Percentiles rank a stretch among this genome's conserved stretches.
Conservation (phyloP, 2,329 filamentous ascomycete genomes). For the Pseudogymnoascus sp. region DNA sequence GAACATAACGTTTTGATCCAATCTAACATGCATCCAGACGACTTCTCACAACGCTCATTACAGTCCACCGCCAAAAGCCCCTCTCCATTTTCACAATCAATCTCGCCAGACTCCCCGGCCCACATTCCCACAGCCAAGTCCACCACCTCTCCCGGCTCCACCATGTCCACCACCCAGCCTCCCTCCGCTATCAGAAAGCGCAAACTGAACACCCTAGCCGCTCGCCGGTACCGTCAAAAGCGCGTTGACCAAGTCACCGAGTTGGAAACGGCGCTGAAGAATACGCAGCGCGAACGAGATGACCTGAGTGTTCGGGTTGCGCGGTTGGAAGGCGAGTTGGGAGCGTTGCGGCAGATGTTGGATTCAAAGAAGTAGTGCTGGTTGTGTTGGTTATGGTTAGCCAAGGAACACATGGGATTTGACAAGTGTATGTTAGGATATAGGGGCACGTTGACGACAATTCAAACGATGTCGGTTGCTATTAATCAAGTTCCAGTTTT, state of each 20-base stretch:
- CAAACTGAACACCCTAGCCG: slow-evolving; percentile 63
- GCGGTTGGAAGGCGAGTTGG: slow-evolving; percentile 57
- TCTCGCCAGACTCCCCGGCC: background rate
- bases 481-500: background rate
- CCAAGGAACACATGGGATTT: background rate
- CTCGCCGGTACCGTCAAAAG: slow-evolving; percentile 64
- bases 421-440: slow-evolving; percentile 1
- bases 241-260: slow-evolving; percentile 58
- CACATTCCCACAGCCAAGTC: background rate
- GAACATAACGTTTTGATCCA: background rate
- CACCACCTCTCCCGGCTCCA: background rate
- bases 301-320: slow-evolving; percentile 56
- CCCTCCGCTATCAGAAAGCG: slow-evolving; percentile 41
- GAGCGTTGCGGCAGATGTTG: slow-evolving; percentile 48
- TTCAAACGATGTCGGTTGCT: slow-evolving; percentile 9
- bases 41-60: background rate
- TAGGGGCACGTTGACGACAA: background rate
- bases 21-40: background rate
- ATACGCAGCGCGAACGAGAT: slow-evolving; percentile 55
- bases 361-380: slow-evolving; percentile 8
- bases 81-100: background rate
- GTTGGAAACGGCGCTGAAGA: slow-evolving; percentile 52
- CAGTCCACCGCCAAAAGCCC: background rate
- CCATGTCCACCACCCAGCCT: slow-evolving; percentile 1
- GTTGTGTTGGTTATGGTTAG: slow-evolving; percentile 2